Evolutionary conservation across 2,329 filamentous ascomycete genomes (phyloP).

Genomic region (Calonectria hawksworthii): DNA sequence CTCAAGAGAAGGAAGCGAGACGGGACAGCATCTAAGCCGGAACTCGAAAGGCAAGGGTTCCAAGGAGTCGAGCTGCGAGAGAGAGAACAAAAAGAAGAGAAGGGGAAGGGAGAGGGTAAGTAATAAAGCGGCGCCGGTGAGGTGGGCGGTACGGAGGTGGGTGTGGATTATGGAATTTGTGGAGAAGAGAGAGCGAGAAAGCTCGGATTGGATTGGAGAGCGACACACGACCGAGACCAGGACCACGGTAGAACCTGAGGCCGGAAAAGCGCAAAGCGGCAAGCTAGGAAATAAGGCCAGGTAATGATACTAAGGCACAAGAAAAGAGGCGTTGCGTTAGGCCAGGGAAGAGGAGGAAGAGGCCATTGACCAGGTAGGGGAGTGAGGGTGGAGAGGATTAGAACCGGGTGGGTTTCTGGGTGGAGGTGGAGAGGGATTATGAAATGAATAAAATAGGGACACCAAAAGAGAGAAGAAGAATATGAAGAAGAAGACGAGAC

Average conservation of each 20-base stretch:
- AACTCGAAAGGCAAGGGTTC: slow-evolving; percentile 43
- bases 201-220: slow-evolving; percentile 34
- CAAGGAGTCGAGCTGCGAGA: slow-evolving; percentile 41
- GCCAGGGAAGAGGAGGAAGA: slow-evolving; percentile 48
- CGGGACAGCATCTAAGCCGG: slow-evolving; percentile 48
- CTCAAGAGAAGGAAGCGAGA: slow-evolving; percentile 47
- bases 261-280: slow-evolving; percentile 41
- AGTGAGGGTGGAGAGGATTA: slow-evolving; percentile 42
- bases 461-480: slow-evolving; percentile 13
- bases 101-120: slow-evolving; percentile 32
- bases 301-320: slow-evolving; percentile 42
- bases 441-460: slow-evolving; percentile 36
- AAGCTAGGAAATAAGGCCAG: slow-evolving; percentile 42
- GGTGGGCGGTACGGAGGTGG: slow-evolving; percentile 42
- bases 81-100: slow-evolving; percentile 39
- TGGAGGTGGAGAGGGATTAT: slow-evolving; percentile 44
- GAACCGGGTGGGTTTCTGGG: slow-evolving; percentile 41
- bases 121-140: slow-evolving; percentile 37
- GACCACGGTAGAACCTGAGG: slow-evolving; percentile 44
- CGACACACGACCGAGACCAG: slow-evolving; percentile 36
- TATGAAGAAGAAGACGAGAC: slow-evolving; percentile 19
- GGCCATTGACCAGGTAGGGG: slow-evolving; percentile 46
- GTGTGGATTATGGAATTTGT: slow-evolving; percentile 36
- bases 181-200: slow-evolving; percentile 43
- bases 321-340: slow-evolving; percentile 54